Base-by-base conservation (phyloP, 768 basidiomycete genomes). In the Mycena latifolia region DNA sequence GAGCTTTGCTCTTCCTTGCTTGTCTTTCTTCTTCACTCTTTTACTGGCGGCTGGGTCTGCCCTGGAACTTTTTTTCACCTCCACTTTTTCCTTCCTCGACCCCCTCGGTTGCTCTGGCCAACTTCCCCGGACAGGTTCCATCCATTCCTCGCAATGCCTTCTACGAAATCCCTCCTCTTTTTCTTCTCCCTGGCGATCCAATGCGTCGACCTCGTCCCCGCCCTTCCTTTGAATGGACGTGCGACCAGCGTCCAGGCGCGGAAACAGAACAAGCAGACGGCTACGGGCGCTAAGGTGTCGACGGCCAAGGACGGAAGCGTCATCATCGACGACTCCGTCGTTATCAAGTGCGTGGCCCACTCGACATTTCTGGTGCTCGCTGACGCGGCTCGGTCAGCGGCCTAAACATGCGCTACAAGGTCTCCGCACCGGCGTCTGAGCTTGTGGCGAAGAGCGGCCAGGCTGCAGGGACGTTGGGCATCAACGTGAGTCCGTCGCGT, bases 351-450 rank as follows among this genome's bases (percentile, higher is more conserved):
- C 41, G 71, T 66, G 27, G 27, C 50, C 22, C 47, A 29, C 31
- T 27, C 20, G 8, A 20, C 29, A 11, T 35, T 37, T 45, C 28
- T 3, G 41, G 0, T 12, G 22, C 28, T 31, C 18, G 46, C 41
- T 61, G 33, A 62, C 45, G 37, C 18, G 41, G 28, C 37, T 14
- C 45, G 12, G 18, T 5, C 27, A 74, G 73, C 57, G 75, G 75
- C 37, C 52, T 76, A 52, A 73, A 31, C 39, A 73, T 76, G 71
- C 72, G 75, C 46, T 76, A 73, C 69, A 74, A 74, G 55, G 70
- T 76, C 45, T 76, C 75, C 5, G 75, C 73, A 8, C 75, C 75
- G 1, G 62, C 69, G 28, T 61, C 64, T 8, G 75, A 73, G 65
- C 62, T 76, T 3, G 71, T 74, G 15, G 61, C 64, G n/a, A 69